A percentile compares a stretch with the other conserved stretches of the same genome.
Evolutionary conservation across 176 grass and related monocot species (phyloP).

Genomic region (Oryza brachyantha): DNA sequence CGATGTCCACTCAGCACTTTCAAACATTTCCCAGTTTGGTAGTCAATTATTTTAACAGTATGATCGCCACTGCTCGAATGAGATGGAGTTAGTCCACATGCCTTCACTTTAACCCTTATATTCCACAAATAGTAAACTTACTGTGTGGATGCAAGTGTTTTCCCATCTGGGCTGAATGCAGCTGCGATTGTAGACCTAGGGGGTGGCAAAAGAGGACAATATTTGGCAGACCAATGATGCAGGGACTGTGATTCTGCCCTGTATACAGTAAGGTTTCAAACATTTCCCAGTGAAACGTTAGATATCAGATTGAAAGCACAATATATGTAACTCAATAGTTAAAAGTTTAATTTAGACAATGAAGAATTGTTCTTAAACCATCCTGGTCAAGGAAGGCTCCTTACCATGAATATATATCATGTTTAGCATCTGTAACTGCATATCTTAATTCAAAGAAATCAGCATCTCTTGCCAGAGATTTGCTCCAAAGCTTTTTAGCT

Average conservation of each 20-base stretch:
- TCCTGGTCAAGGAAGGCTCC: conserved; percentile 15
- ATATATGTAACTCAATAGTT: not conserved
- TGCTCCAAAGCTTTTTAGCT: conserved; percentile 70
- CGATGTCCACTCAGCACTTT: conserved; percentile 92
- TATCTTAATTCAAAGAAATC: conserved; percentile 43
- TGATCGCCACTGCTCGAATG: conserved; percentile 81
- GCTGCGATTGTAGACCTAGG: conserved; percentile 99
- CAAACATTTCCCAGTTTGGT: conserved; percentile 88
- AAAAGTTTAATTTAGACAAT: conserved; percentile 5
- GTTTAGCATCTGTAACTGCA: conserved; percentile 64
- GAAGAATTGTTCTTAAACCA: not conserved
- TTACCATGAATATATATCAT: conserved; percentile 88
- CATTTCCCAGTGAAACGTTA: not conserved
- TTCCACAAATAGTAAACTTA: conserved; percentile 44
- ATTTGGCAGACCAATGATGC: conserved; percentile 68
- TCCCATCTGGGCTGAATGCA: conserved; percentile 95
- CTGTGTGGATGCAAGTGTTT: conserved; percentile 97
- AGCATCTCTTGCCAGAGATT: conserved; percentile 27
- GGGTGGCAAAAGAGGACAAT: conserved; percentile 88
- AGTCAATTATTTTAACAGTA: conserved; percentile 98
- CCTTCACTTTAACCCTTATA: conserved; percentile 24
- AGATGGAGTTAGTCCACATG: conserved; percentile 37
- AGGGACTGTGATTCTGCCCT: conserved; percentile 95
- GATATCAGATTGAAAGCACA: not conserved
- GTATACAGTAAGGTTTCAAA: conserved; percentile 29